Percentiles rank a stretch among this genome's conserved stretches.
phyloP scores from a whole-genome alignment of 441 rosid genomes.

The Pelargonium citronellum region DNA sequence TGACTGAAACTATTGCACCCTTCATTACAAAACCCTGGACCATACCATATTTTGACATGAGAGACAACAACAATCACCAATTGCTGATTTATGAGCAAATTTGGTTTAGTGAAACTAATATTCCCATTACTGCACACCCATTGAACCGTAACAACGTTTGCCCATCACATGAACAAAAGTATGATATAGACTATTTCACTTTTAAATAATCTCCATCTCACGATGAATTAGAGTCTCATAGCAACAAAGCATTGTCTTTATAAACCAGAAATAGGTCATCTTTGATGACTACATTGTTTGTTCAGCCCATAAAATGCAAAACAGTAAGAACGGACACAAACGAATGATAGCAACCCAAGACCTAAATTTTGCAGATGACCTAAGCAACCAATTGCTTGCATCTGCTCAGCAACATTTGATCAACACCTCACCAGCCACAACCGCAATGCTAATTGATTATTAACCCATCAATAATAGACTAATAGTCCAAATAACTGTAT shows the following conservation, averaged over 20 bases:
- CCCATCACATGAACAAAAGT: neutral
- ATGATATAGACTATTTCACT: too few species aligned
- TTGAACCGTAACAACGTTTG: neutral
- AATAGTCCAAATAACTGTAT: neutral
- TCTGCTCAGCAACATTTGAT: neutral
- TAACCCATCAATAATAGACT: neutral
- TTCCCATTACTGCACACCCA: neutral
- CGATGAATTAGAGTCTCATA: neutral
- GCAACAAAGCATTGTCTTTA: too few species aligned
- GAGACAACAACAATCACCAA: neutral
- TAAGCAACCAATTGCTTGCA: neutral
- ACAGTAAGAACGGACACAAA: neutral
- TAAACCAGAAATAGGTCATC: too few species aligned
- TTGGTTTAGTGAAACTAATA: neutral
- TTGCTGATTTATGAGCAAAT: neutral
- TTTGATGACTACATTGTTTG: too few species aligned
- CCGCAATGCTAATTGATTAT: neutral
- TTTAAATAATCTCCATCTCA: neutral
- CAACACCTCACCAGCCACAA: neutral
- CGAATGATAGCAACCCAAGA: neutral
- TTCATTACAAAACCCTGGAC: neutral
- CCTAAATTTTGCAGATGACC: neutral
- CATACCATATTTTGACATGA: neutral
- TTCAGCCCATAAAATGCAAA: too few species aligned
- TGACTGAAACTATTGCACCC: neutral